A percentile compares a stretch with the other conserved stretches of the same genome.
phyloP scores from a whole-genome alignment of 371 early-diverging fungal species.

The Fennellomyces sp. region DNA sequence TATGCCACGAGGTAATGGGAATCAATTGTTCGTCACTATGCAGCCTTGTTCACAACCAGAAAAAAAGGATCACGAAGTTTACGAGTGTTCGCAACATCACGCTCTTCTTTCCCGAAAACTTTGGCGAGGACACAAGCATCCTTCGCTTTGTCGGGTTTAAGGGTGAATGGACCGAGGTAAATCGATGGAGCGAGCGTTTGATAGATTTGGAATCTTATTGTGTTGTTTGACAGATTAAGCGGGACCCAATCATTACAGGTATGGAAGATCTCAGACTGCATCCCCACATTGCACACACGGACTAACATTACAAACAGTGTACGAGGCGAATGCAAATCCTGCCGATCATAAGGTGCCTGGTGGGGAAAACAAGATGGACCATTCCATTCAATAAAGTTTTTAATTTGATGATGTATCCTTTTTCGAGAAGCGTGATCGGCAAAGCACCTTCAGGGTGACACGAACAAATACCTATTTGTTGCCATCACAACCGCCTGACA shows the following conservation, averaged over 20 bases:
- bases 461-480: no score
- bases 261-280: background rate
- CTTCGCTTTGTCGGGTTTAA: slow-evolving; percentile 86
- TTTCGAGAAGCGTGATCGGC: no score
- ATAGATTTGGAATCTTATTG: no score
- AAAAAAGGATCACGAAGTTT: slow-evolving; percentile 78
- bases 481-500: no score
- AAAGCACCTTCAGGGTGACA: no score
- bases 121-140: slow-evolving; percentile 73
- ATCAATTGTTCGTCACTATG: no score
- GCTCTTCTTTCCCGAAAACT: slow-evolving; percentile 83
- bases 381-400: slow-evolving; percentile 50
- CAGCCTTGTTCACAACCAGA: no score
- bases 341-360: slow-evolving; percentile 78
- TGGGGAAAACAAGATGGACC: slow-evolving; percentile 34
- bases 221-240: slow-evolving; percentile 58
- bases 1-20: slow-evolving; percentile 58
- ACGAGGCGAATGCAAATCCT: slow-evolving; percentile 83
- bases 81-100: slow-evolving; percentile 79
- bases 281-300: background rate
- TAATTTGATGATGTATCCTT: no score
- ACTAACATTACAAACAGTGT: slow-evolving; percentile 35
- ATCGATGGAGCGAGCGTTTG: no score
- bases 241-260: slow-evolving; percentile 70
- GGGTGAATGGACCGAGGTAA: slow-evolving; percentile 88